Conservation (phyloP, 2,329 filamentous ascomycete genomes). For the Ophiocordyceps camponoti-leonardi region DNA sequence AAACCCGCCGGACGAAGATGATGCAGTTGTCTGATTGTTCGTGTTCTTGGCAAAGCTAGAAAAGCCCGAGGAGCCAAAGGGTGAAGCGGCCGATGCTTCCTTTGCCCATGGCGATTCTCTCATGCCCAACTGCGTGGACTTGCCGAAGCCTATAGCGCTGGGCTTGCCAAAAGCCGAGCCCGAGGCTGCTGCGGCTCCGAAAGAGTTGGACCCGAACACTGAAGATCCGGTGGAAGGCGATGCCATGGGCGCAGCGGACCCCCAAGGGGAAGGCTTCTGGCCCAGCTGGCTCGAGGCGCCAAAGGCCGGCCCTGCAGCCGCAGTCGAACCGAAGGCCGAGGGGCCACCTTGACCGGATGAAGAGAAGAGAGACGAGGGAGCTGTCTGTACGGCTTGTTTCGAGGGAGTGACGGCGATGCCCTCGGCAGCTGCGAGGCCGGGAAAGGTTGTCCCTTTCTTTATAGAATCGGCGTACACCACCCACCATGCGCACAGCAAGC, state of each 20-base stretch:
- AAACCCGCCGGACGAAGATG: constrained; percentile 27
- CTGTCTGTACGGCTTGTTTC: constrained; percentile 11
- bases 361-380: constrained; percentile 15
- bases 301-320: constrained; percentile 23
- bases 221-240: constrained; percentile 15
- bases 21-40: constrained; percentile 12
- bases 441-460: constrained; percentile 53
- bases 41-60: constrained; percentile 20
- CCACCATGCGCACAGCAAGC: constrained; percentile 77
- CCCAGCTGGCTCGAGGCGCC: constrained; percentile 31
- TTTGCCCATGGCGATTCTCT: constrained; percentile 37
- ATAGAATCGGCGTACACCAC: constrained; percentile 80
- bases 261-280: constrained; percentile 35
- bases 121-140: constrained; percentile 28
- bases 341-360: constrained; percentile 5
- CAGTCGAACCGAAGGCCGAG: constrained; percentile 24
- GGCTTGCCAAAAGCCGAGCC: constrained; percentile 32
- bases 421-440: constrained; percentile 42
- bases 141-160: constrained; percentile 33
- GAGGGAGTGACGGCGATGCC: constrained; percentile 11
- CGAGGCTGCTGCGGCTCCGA: constrained; percentile 19
- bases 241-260: constrained; percentile 13
- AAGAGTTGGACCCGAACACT: constrained; percentile 27
- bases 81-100: constrained; percentile 15
- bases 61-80: constrained; percentile 39